phyloP scores from a whole-genome alignment of 2,329 filamentous ascomycete species.

The Cercospora brassicicola region DNA sequence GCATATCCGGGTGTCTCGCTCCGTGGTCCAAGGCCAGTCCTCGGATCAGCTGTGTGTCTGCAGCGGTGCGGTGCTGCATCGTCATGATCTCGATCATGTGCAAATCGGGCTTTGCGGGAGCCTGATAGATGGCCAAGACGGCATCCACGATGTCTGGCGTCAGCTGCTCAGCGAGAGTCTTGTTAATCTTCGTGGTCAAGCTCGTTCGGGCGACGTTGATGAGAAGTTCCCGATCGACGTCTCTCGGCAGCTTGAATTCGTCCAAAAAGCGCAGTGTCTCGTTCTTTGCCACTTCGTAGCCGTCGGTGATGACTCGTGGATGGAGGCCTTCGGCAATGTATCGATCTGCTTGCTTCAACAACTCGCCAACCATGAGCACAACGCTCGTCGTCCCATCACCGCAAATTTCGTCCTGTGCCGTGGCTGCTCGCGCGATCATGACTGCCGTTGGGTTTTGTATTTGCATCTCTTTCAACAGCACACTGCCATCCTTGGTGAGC shows the following conservation, averaged over 20 bases:
- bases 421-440: slow-evolving; percentile 78
- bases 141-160: slow-evolving; percentile 95
- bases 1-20: slow-evolving; percentile 96
- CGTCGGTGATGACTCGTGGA: slow-evolving; percentile 93
- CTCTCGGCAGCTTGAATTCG: slow-evolving; percentile 81
- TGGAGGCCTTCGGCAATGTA: slow-evolving; percentile 97
- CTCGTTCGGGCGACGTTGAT: slow-evolving; percentile 92
- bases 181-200: slow-evolving; percentile 91
- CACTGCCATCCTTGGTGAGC: slow-evolving; percentile 97
- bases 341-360: slow-evolving; percentile 95
- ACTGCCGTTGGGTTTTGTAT: slow-evolving; percentile 98
- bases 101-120: slow-evolving; percentile 87
- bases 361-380: slow-evolving; percentile 90
- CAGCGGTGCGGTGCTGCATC: slow-evolving; percentile 96
- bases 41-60: slow-evolving; percentile 92
- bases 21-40: slow-evolving; percentile 93
- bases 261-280: slow-evolving; percentile 95
- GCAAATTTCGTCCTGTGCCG: slow-evolving; percentile 96
- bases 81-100: slow-evolving; percentile 99
- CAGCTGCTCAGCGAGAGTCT: slow-evolving; percentile 81
- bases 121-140: slow-evolving; percentile 88
- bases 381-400: slow-evolving; percentile 97
- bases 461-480: slow-evolving; percentile 75
- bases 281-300: slow-evolving; percentile 93
- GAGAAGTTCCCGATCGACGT: slow-evolving; percentile 90